phyloP scores from a whole-genome alignment of 139 green algal species.

The Tetratostichococcus sp. region DNA sequence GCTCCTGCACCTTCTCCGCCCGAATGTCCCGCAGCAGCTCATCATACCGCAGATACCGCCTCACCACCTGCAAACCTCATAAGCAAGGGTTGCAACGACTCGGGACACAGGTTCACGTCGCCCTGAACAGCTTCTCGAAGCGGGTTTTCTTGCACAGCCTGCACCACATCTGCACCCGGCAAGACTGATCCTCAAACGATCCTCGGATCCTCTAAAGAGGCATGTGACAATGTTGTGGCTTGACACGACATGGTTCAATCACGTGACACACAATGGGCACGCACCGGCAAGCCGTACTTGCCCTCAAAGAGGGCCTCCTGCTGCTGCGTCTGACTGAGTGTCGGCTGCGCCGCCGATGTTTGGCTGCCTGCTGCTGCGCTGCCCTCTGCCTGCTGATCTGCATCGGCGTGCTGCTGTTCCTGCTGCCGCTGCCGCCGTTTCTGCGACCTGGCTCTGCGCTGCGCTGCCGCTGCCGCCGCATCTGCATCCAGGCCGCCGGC shows the following conservation, averaged over 20 bases:
- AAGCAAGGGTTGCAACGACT: no score
- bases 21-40: constrained; percentile 66
- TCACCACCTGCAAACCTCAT: neutral
- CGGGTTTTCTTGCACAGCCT: no score
- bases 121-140: no score
- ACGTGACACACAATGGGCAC: no score
- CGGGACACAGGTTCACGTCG: neutral
- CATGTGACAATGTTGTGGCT: no score
- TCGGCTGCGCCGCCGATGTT: no score
- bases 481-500: neutral
- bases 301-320: constrained; percentile 39
- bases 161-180: no score
- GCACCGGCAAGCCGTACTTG: constrained; percentile 37
- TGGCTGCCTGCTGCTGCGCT: neutral
- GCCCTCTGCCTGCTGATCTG: neutral
- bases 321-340: constrained; percentile 3
- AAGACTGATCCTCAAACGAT: neutral
- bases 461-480: neutral
- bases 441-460: neutral
- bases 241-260: no score
- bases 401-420: neutral
- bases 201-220: no score
- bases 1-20: constrained; percentile 31
- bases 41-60: constrained; percentile 14
- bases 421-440: neutral